Base-by-base conservation (phyloP, 805 yeast species). In the Candida endomychidarum region DNA sequence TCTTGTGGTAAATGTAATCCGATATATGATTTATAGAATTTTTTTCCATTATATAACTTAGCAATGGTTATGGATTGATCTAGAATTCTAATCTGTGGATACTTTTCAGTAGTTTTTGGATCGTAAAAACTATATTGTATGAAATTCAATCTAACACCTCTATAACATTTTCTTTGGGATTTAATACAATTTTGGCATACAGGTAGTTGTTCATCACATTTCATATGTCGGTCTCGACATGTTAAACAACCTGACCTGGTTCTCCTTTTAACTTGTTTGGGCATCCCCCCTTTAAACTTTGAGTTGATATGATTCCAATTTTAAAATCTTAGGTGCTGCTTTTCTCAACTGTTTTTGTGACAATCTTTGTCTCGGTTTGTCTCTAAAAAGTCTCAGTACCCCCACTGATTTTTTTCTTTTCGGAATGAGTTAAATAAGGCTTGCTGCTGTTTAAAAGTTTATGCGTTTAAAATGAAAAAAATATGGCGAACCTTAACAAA, bases 151-250 rank as follows among this genome's bases (percentile, higher is more conserved):
- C 75, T 61, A 9, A 64, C 54, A 1, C 79, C 79, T 41, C 75
- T 56, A 48, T 67, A 65, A 47, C 81, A 76, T 33, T 59, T 61
- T 27, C 77, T 60, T 34, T 70, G 66, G 8, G 78, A 69, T 38
- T 73, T 75, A 36, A 73, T 61, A 55, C 84, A 67, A 50, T 79
- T 77, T 27, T 71, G 66, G 56, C 86, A 81, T 23, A 74, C 74
- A 1, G 86, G 86, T 40, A 72, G 72, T 28, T 69, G 74, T 54
- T 78, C 83, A 52, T 81, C 86, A 58, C 86, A 81, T 52, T 80
- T 81, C 66, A 80, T 77, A 56, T 81, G 81, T 31, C 86, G 67
- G 43, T 78, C 77, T 38, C 86, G 74, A 51, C 86, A 81, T 8
- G 81, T 78, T 37, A 75, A 57, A 52, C 84, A 78, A 11, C 84